Conservation (phyloP, 1,139 yeast species). For the Scheffersomyces titani region DNA sequence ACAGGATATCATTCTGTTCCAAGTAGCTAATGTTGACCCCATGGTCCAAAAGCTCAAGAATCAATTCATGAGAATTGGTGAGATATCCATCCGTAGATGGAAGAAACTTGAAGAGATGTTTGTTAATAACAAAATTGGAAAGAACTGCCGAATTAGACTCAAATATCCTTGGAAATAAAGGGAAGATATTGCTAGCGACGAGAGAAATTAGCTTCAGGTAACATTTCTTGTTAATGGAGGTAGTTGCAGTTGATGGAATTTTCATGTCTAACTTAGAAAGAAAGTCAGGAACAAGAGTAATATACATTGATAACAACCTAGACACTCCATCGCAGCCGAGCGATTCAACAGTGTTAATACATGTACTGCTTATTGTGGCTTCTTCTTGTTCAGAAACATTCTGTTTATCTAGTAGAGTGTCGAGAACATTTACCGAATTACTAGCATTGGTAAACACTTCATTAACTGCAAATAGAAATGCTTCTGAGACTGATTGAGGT, state of each 20-base stretch:
- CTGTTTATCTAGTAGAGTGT: not conserved
- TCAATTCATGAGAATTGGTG: slow-evolving; percentile 8
- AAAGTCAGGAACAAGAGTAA: not conserved
- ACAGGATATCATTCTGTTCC: slow-evolving; percentile 10
- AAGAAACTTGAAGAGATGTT: not conserved
- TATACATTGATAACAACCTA: not conserved
- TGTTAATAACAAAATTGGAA: not conserved
- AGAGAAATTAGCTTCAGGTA: not conserved
- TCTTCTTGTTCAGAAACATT: not conserved
- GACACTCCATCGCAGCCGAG: not conserved
- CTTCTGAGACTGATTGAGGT: not conserved
- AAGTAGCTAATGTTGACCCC: slow-evolving; percentile 13
- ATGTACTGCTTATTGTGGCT: not conserved
- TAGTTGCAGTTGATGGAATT: not conserved
- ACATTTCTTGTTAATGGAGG: not conserved
- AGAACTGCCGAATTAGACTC: not conserved
- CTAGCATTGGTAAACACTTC: not conserved
- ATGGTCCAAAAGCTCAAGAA: slow-evolving; percentile 31
- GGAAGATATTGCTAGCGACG: not conserved
- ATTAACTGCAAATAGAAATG: not conserved
- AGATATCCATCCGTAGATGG: not conserved
- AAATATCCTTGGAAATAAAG: not conserved
- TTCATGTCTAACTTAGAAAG: not conserved
- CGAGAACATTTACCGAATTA: not conserved
- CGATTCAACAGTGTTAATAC: not conserved